Evolutionary conservation across 2,329 filamentous ascomycete genomes (phyloP).

Genomic region (Coleophoma crateriformis): DNA sequence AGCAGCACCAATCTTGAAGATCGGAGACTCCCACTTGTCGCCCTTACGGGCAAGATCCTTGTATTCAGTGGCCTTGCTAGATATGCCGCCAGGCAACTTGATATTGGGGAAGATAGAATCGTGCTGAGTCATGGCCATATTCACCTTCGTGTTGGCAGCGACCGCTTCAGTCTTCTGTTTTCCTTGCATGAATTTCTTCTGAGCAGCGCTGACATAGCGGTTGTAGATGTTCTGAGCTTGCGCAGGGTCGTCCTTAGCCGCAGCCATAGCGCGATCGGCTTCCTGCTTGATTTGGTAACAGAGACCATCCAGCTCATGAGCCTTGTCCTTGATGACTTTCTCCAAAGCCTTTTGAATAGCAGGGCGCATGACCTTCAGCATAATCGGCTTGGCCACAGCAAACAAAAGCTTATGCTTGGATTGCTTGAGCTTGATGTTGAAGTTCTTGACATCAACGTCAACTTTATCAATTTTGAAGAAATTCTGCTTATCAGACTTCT

Average conservation of each 20-base stretch:
- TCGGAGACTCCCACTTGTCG: slow-evolving; percentile 88
- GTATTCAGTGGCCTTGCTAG: slow-evolving; percentile 90
- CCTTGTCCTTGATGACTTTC: slow-evolving; percentile 81
- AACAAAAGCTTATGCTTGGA: slow-evolving; percentile 94
- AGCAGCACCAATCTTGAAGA: slow-evolving; percentile 83
- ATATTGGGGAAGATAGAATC: slow-evolving; percentile 92
- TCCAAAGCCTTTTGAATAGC: slow-evolving; percentile 83
- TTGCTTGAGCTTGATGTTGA: slow-evolving; percentile 87
- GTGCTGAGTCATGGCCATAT: slow-evolving; percentile 78
- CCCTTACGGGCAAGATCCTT: slow-evolving; percentile 82
- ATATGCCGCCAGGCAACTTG: slow-evolving; percentile 80
- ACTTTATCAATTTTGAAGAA: slow-evolving; percentile 96
- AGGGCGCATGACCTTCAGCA: slow-evolving; percentile 79
- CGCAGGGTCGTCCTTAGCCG: slow-evolving; percentile 63
- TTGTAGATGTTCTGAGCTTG: slow-evolving; percentile 78
- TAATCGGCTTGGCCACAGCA: slow-evolving; percentile 75
- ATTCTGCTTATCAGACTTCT: slow-evolving; percentile 68
- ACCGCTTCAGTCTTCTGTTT: slow-evolving; percentile 71
- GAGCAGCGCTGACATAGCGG: slow-evolving; percentile 71
- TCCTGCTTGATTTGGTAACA: slow-evolving; percentile 77
- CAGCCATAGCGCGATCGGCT: slow-evolving; percentile 65
- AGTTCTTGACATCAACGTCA: slow-evolving; percentile 71
- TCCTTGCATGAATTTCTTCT: slow-evolving; percentile 67
- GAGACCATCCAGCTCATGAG: slow-evolving; percentile 67
- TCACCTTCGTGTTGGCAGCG: slow-evolving; percentile 69